Evolutionary conservation across 345 rosid genomes (phyloP), one percentile per base, ranked within the genome.

Genomic region (Anacardium occidentale): DNA sequence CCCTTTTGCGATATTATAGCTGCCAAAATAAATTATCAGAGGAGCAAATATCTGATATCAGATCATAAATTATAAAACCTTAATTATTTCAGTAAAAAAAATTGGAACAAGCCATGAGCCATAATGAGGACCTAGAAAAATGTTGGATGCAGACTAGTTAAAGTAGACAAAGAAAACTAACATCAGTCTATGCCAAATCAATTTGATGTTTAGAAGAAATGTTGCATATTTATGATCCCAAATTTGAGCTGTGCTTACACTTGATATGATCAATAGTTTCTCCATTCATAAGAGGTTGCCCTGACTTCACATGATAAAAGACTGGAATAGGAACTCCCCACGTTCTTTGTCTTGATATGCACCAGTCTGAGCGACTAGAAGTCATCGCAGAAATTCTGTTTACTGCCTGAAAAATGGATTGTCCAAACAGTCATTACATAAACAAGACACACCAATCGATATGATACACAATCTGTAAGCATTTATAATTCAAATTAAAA

Each of bases 291-390:
- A 94, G 93, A 69, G 98, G 97, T 79, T 90, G 97, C 84, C 76
- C 90, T 74, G 98, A 79, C 66, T 80, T 64, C 74, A 85, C 77
- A 75, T 94, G 89, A 84, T 90, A 94, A 75, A 94, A 92, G 45
- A 87, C 98, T 25, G 97, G 97, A 82, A 94, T 89, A 56, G 97
- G 98, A 69, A 94, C 95, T 69, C 98, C 97, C 98, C 98, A 92
- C 54, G 92, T 83, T 80, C 98, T 86, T 82, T 94, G 98, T 79
- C 98, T 86, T 52, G 98, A 94, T 77, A 92, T 94, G 78, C 97
- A 94, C 98, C 97, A 92, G 80, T 92, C 97, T 24, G 98, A 86
- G 78, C 97, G 95, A 74, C 91, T 82, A 60, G 98, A 92, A 68
- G 89, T 89, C 98, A 94, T 94, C 51, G 97, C 81, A 65, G 90